Evolutionary conservation across 1,284 basidiomycete genomes (phyloP), one percentile per base, ranked within the genome.

Genomic region (Rhodotorula sp.): DNA sequence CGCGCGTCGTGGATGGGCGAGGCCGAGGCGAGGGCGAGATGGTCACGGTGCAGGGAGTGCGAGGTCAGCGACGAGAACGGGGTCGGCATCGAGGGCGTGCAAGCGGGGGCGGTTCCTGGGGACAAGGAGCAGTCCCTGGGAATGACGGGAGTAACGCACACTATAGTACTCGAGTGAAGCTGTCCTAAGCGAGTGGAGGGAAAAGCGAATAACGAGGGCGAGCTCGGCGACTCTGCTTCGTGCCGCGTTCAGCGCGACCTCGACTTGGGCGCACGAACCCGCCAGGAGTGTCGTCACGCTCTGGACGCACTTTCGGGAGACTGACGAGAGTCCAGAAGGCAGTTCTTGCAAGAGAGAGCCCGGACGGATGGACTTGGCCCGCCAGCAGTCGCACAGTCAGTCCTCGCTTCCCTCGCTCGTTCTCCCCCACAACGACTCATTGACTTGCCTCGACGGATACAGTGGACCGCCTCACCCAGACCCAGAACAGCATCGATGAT

Each of bases 391-490:
- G 46, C 72, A 73, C 72, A 73, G 72, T 73, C 4, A 49, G 68
- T 52, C 26, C 26, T 15, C 66, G 15, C 46, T 7, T 6, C 47
- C n/a, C 48, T 21, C 18, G 51, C 6, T 15, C 18, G 51, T 4
- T 15, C n/a, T 39, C 43, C 58, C 20, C 39, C 43, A 23, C 49
- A 48, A 39, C 26, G 5, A 5, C 20, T 5, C 54, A 3, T 18
- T 6, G 12, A 29, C 20, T 14, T 49, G 6, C 47, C 65, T 49
- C 34, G n/a, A 31, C 39, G 26, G 0, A 21, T 16, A 26, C 71
- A 76, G 73, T 76, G 75, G 75, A 76, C 62, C 72, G 73, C 47
- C 73, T 76, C 54, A 76, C 75, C 15, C 75, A 76, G 61, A 71
- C 75, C 3, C 68, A 69, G 57, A 69, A 76, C 67, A 48, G 58